Conservation (phyloP, 2,329 filamentous ascomycete genomes). For the Pleomassaria siparia region DNA sequence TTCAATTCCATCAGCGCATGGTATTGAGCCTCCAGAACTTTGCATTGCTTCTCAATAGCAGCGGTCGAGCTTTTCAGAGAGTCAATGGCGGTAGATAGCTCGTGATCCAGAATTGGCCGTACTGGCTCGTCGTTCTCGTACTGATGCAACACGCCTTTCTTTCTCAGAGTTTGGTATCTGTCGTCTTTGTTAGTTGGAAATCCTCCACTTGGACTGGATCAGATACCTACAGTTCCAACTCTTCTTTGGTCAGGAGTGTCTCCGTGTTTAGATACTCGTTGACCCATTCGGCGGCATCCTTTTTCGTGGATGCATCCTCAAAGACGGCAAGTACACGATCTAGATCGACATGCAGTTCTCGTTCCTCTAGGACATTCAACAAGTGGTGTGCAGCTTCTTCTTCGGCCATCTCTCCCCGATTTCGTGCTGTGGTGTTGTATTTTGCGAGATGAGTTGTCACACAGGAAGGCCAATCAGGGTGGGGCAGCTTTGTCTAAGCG, state of each 20-base stretch:
- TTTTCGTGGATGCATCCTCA: slow-evolving; percentile 44
- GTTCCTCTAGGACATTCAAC: slow-evolving; percentile 48
- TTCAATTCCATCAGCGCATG: slow-evolving; percentile 60
- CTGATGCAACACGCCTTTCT: slow-evolving; percentile 35
- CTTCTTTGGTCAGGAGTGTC: slow-evolving; percentile 52
- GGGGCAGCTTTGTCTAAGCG: neutral
- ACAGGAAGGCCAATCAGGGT: slow-evolving; percentile 3
- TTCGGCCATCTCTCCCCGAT: slow-evolving; percentile 31
- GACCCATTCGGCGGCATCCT: slow-evolving; percentile 48
- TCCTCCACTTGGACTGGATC: neutral
- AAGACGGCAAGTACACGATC: slow-evolving; percentile 54
- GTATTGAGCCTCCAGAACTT: slow-evolving; percentile 62
- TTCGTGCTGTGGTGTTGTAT: slow-evolving; percentile 21
- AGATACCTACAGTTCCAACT: slow-evolving; percentile 49
- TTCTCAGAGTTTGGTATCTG: slow-evolving; percentile 38
- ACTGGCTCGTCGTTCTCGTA: slow-evolving; percentile 30
- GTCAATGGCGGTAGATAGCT: slow-evolving; percentile 62
- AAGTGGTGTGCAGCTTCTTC: slow-evolving; percentile 45
- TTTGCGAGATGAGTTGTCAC: slow-evolving; percentile 14
- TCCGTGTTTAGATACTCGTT: slow-evolving; percentile 49
- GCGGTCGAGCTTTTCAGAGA: slow-evolving; percentile 66
- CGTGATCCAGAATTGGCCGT: slow-evolving; percentile 59
- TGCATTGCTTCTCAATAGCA: slow-evolving; percentile 65
- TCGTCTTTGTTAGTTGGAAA: slow-evolving; percentile 1
- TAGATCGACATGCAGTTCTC: slow-evolving; percentile 46